Base-by-base conservation (phyloP, 2,329 filamentous ascomycete species). In the Truncatella angustata region DNA sequence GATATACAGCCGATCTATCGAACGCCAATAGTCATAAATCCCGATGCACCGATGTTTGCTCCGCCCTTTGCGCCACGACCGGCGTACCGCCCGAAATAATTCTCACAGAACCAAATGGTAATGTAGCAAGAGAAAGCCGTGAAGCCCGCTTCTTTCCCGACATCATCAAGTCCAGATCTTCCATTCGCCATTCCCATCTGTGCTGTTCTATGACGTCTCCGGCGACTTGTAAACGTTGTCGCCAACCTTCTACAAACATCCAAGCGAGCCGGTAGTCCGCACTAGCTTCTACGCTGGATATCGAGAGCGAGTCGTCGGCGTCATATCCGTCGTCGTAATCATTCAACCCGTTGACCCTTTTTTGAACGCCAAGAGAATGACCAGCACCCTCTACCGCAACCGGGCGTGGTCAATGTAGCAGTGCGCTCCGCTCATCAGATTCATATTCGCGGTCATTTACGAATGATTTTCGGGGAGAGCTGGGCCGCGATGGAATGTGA, bases 381-480 rank as follows among this genome's bases (percentile, higher is more conserved):
- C 51, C 52, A 54, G 45, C 37, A 44, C 28, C 40, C n/a, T 18
- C 52, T 59, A 54, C 56, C 49, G 47, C 52, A 52, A 56, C 68
- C 67, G 70, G 71, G 70, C 60, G 68, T 73, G 67, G 68, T 73
- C 71, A 74, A 61, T 66, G 59, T 18, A 72, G 53, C 23, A 71
- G 59, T 4, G 65, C 58, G 50, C 64, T 70, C 30, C 58, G 59
- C 56, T 71, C 68, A 34, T 56, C 56, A 6, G 54, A 35, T 11
- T 49, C 53, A 11, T 59, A 58, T 5, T 58, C 63, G 0, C 50
- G 60, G 3, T 62, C 60, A 11, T 58, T 48, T 18, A 43, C 46
- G 20, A 52, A 49, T 34, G 21, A 6, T 12, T 35, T 2, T 43
- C 45, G 5, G 26, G 50, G 23, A 50, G 23, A 30, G 26, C 51